These are phyloP conservation scores for Suillus weaverae DNA, from an alignment of 768 basidiomycete species.

Conservation along the genomic window DNA sequence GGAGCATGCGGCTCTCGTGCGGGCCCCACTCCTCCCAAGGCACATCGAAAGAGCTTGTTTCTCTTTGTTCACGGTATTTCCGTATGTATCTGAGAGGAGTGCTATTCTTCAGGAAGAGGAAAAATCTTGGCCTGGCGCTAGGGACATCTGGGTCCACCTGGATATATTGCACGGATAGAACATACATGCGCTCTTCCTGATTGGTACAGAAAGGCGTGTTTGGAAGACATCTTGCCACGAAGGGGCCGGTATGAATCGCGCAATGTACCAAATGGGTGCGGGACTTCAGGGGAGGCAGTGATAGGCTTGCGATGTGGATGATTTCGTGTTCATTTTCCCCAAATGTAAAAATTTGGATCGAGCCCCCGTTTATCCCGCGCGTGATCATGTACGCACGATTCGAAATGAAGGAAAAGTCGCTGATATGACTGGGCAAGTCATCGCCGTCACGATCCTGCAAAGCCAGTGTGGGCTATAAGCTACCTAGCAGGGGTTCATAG, in stretches of 20 bases:
- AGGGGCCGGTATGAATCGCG: constrained; percentile 36
- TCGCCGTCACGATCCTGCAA: constrained; percentile 30
- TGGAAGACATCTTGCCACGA: constrained; percentile 25
- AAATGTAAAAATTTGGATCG: constrained; percentile 47
- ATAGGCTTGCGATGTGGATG: constrained; percentile 20
- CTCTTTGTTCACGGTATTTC: not conserved
- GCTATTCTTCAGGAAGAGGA: constrained; percentile 36
- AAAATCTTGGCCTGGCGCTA: constrained; percentile 16
- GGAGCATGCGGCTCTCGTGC: constrained; percentile 33
- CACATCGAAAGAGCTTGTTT: constrained; percentile 9
- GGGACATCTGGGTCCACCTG: constrained; percentile 5
- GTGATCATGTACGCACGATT: constrained; percentile 46
- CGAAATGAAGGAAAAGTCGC: constrained; percentile 50
- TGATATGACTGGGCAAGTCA: constrained; percentile 28
- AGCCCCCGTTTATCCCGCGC: constrained; percentile 30
- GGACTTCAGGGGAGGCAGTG: constrained; percentile 14
- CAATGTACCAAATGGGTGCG: constrained; percentile 19
- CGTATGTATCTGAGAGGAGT: constrained; percentile 23
- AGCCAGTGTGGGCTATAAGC: not conserved
- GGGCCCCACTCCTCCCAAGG: constrained; percentile 44
- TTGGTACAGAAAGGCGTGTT: constrained; percentile 28
- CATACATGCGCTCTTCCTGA: constrained; percentile 24
- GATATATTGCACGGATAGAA: constrained; percentile 25
- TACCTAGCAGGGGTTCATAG: not conserved
- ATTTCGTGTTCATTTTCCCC: constrained; percentile 9